Percentiles rank a stretch among this genome's conserved stretches.
Evolutionary conservation across 768 basidiomycete species (phyloP).

Genomic region (Boletus speciosus): DNA sequence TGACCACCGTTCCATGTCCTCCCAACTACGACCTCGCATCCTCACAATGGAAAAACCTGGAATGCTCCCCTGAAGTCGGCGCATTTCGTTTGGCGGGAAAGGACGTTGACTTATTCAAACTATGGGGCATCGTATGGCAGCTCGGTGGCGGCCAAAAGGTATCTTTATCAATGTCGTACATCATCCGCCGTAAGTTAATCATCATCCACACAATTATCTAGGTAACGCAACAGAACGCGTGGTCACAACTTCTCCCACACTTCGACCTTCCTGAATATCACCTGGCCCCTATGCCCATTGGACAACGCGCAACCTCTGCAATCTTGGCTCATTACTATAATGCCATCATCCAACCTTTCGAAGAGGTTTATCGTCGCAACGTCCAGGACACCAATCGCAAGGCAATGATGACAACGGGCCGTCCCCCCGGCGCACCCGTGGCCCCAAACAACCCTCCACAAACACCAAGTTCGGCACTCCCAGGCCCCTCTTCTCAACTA

Average conservation of each 20-base stretch:
- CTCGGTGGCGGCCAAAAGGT: constrained; percentile 63
- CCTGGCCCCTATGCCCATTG: constrained; percentile 43
- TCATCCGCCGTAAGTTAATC: constrained; percentile 14
- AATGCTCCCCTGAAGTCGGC: constrained; percentile 59
- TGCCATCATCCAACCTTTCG: constrained; percentile 64
- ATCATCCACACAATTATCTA: constrained; percentile 22
- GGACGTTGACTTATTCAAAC: constrained; percentile 72
- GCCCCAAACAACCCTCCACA: constrained; percentile 18
- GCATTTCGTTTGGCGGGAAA: constrained; percentile 66
- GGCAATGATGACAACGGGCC: constrained; percentile 43
- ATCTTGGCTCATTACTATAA: constrained; percentile 59
- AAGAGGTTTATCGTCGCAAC: constrained; percentile 65
- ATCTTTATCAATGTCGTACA: constrained; percentile 26
- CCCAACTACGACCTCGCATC: constrained; percentile 58
- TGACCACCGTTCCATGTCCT: constrained; percentile 59
- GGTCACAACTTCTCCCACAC: constrained; percentile 51
- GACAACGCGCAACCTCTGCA: constrained; percentile 46
- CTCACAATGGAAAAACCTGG: constrained; percentile 65
- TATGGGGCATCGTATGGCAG: constrained; percentile 62
- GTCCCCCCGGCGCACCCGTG: constrained; percentile 17
- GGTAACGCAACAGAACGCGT: constrained; percentile 52
- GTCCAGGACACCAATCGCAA: constrained; percentile 58
- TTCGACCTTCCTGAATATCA: constrained; percentile 62
- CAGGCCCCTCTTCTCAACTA: constrained; percentile 20
- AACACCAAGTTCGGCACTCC: constrained; percentile 6